Conservation (phyloP, 495 filamentous ascomycete species). For the Daldinia caldariorum region DNA sequence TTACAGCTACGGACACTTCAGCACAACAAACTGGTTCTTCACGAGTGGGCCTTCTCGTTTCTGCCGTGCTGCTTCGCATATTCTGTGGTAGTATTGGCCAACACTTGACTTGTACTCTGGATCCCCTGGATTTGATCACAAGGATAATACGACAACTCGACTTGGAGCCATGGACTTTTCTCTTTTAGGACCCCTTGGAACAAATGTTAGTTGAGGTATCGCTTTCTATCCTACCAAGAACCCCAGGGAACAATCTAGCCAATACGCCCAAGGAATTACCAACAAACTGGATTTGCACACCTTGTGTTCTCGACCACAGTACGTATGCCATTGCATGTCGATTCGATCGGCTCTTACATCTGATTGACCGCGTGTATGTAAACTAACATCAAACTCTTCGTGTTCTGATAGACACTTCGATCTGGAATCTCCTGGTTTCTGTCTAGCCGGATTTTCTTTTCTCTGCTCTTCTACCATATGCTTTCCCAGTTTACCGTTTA, state of each 20-base stretch:
- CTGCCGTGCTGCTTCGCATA: conserved; percentile 43
- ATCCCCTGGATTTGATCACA: conserved; percentile 15
- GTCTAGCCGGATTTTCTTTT: conserved; percentile 33
- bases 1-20: conserved; percentile 9
- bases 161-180: conserved; percentile 15
- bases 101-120: conserved; percentile 28
- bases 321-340: conserved; percentile 39
- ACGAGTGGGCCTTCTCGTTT: conserved; percentile 38
- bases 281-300: conserved; percentile 12
- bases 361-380: conserved; percentile 25
- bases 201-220: conserved; percentile 21
- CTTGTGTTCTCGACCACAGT: conserved; percentile 30
- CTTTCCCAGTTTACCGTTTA: conserved; percentile 3
- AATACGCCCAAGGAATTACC: conserved; percentile 9
- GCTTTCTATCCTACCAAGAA: conserved; percentile 7
- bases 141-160: conserved; percentile 31
- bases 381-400: conserved; percentile 32
- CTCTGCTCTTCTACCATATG: conserved; percentile 5
- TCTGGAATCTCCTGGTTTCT: conserved; percentile 34
- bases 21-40: conserved; percentile 17
- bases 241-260: conserved; percentile 18
- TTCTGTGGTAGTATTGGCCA: conserved; percentile 38
- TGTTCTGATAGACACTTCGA: conserved; percentile 31
- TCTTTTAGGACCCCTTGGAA: conserved; percentile 3
- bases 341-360: conserved; percentile 22